Base-by-base conservation (phyloP, 495 filamentous ascomycete genomes). In the Xylaria scruposa region DNA sequence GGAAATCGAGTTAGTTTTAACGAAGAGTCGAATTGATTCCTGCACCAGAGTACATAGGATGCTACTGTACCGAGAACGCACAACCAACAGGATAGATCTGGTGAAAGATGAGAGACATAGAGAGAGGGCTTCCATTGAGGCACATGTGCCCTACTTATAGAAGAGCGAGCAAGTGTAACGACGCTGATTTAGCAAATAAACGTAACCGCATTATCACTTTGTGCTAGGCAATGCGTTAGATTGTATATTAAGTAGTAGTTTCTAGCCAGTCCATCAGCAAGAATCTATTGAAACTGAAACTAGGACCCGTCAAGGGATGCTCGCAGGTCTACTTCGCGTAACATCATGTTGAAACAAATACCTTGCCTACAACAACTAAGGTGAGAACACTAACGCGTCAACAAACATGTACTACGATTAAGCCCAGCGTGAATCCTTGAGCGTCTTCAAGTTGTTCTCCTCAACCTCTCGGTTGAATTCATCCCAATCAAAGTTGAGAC, bases 391-490 rank as follows among this genome's bases (percentile, higher is more conserved):
- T 54, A 29, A 29, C 21, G 13, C 4, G 21, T 54, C 12, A 17
- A 17, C 7, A 4, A 13, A 15, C 29, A 4, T 19, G 31, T 12
- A 31, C 29, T 10, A 2, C 33, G 1, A 10, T 3, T 38, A 13
- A 0, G 60, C 60, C 60, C 60, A 62, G 38, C 38, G 60, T 13
- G 60, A 62, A 26, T 62, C 38, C 12, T 62, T 62, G 0, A 62
- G 12, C 0, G 60, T 62, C 21, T 62, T 62, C 19, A 42, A 15
- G 17, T 47, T 47, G 3, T 65, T 46, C 42, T 47, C 40, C 62
- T 33, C 17, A 12, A 65, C 62, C 12, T 65, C 62, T 0, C 40
- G 62, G 0, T 46, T 4, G 7, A 65, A 65, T 1, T 49, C 42
- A 1, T 65, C 42, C 61, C 24, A 31, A 3, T 65, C 42, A 2